Evolutionary conservation across 495 filamentous ascomycete genomes (phyloP), one percentile per base, ranked within the genome.

Genomic region (Penicillium tannophilum): DNA sequence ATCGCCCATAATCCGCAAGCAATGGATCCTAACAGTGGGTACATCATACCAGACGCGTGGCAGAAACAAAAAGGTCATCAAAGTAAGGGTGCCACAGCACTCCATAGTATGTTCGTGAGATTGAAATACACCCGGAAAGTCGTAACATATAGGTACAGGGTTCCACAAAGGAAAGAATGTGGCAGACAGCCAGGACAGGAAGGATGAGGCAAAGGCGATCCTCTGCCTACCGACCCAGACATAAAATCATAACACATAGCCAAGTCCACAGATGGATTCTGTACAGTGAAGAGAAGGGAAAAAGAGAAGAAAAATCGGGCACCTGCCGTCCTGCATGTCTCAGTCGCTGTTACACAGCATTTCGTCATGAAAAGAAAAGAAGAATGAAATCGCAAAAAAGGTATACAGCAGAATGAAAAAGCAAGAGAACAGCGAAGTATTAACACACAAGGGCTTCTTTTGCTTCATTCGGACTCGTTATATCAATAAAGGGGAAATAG

Each of bases 371-470:
- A 41, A 41, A 43, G n/a, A 17, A 33, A 55, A 46, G 9, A 31
- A 48, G 45, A 58, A 51, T 24, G 49, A 50, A 24, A 52, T 58
- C 53, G 63, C 44, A 44, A 63, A 63, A 63, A 55, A 63, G 63
- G 66, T 68, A 68, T 68, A 68, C 66, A 59, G 55, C 63, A 43
- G 43, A 30, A 12, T 43, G 50, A 53, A 35, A 56, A 56, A 42
- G 55, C 17, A 59, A 56, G 44, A 28, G 44, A 26, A 55, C 26
- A 54, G 19, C 52, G 39, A 26, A 20, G 26, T 35, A 42, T 39
- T 6, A 12, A 28, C 17, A 41, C 36, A 31, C 17, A 33, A 46
- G 43, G 43, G 47, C 51, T 61, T 52, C 50, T 54, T 60, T 61
- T 26, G 43, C 56, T 58, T 61, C 48, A 48, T 28, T 9, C 2